These are phyloP conservation scores for Aspergillus pseudoglaucus DNA, from an alignment of 2,329 filamentous ascomycete genomes.

Conservation along the genomic window DNA sequence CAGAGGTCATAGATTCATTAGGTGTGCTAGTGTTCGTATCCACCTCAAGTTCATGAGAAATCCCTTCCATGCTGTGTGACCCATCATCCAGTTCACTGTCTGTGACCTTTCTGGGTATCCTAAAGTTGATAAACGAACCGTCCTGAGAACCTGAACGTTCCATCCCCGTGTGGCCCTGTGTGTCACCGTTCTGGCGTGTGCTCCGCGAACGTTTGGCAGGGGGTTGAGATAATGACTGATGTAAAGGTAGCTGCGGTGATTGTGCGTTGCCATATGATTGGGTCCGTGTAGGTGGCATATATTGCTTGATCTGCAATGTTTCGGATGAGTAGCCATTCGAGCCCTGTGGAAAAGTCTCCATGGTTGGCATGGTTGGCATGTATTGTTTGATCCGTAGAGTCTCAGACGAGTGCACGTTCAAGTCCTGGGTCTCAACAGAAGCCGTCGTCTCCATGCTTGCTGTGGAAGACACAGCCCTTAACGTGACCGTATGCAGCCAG, in stretches of 20 bases:
- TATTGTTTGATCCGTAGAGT: constrained; percentile 1
- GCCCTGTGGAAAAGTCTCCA: constrained; percentile 6
- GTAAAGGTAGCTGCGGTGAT: constrained; percentile 4
- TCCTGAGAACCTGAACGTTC: not conserved
- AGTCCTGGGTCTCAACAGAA: constrained; percentile 13
- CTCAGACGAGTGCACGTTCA: constrained; percentile 6
- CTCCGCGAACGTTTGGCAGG: constrained; percentile 8
- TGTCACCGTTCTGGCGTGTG: constrained; percentile 9
- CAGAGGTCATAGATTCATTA: constrained; percentile 20
- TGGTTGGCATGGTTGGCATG: not conserved
- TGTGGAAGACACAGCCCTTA: constrained; percentile 4
- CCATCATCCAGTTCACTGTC: constrained; percentile 7
- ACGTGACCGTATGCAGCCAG: not conserved
- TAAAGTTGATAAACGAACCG: constrained; percentile 2
- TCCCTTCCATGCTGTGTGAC: constrained; percentile 10
- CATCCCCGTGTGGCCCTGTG: not conserved
- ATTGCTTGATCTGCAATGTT: not conserved
- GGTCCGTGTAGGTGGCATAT: not conserved
- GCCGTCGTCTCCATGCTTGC: constrained; percentile 19
- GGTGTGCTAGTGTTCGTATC: constrained; percentile 18
- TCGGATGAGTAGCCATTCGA: constrained; percentile 1
- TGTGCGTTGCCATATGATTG: not conserved
- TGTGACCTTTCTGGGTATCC: not conserved
- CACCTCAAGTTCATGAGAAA: constrained; percentile 10
- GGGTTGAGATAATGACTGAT: constrained; percentile 2